Base-by-base conservation (phyloP, 331 rosid genomes). In the Malus hybrid region DNA sequence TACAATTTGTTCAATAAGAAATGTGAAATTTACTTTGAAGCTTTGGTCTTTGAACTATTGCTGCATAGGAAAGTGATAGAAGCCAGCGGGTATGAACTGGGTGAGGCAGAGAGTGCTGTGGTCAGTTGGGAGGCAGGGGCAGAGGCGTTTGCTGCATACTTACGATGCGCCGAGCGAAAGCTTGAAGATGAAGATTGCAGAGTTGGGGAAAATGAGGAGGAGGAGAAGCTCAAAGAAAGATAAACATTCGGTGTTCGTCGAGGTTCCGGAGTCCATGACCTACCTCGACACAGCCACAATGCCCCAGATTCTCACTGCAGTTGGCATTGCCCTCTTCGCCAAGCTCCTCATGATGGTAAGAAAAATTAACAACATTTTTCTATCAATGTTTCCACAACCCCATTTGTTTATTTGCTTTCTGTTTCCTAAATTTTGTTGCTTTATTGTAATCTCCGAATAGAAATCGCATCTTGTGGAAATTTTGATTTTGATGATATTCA, bases 271-370 rank as follows among this genome's bases (percentile, higher is more conserved):
- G 75, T 76, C 86, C 5, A 72, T 71, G 46, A 46, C 86, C 22
- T 87, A 68, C 74, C 83, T 87, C 2, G 90, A 87, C 74, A 87
- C 90, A 12, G 78, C 88, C n/a, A 77, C 90, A 24, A 70, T 87
- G 79, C 90, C 90, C 67, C 80, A 84, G 90, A 75, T 81, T 57
- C 83, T 87, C 68, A 48, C 88, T n/a, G 86, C 81, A 9, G 86
- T 80, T 7, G 90, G 81, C 52, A 61, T 87, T 7, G 90, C 82
- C 72, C 81, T 87, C 66, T 80, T 75, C 20, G 85, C 88, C 39
- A 87, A 87, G 75, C 86, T 87, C 33, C 86, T 87, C 22, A 79
- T 81, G 86, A 80, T 81, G 88, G 90, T 86, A 81, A 9, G 86
- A 84, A 79, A 9, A 10, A n/a, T 7, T 20, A 1, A 10, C 5